These are phyloP conservation scores for Plasmopara viticola DNA, from an alignment of 352 stramenopile genomes.

Conservation along the genomic window DNA sequence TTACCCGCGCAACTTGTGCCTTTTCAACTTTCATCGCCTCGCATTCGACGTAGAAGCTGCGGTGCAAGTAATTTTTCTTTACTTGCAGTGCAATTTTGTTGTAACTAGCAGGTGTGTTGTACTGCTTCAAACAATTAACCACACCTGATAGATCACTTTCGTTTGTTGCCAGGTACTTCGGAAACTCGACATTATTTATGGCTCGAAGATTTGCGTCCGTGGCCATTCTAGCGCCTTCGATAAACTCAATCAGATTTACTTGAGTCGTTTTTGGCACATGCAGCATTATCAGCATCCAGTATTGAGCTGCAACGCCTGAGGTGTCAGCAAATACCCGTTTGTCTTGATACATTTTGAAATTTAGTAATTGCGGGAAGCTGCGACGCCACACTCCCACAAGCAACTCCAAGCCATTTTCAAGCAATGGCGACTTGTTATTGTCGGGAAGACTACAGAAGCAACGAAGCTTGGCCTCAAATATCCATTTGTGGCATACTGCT, in stretches of 20 bases:
- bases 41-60: conserved; percentile 35
- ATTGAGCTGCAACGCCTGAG: conserved; percentile 4
- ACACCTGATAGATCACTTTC: conserved; percentile 18
- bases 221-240: conserved; percentile 32
- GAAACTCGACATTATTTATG: conserved; percentile 31
- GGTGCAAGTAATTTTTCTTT: conserved; percentile 40
- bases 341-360: conserved; percentile 32
- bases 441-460: conserved; percentile 9
- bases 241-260: conserved; percentile 39
- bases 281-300: conserved; percentile 31
- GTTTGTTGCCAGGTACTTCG: conserved; percentile 28
- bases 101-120: conserved; percentile 25
- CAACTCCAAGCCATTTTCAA: conserved; percentile 18
- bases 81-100: conserved; percentile 33
- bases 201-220: conserved; percentile 28
- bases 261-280: conserved; percentile 29
- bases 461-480: neutral
- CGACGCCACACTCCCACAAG: conserved; percentile 17
- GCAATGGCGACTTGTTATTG: conserved; percentile 1
- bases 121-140: conserved; percentile 12
- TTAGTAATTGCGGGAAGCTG: conserved; percentile 11
- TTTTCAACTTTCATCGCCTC: conserved; percentile 29
- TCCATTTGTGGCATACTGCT: no score
- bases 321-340: conserved; percentile 19
- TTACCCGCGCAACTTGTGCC: conserved; percentile 24